Evolutionary conservation across 78 protist genomes (phyloP), one percentile per base, ranked within the genome.

Genomic region (Guillardia theta): DNA sequence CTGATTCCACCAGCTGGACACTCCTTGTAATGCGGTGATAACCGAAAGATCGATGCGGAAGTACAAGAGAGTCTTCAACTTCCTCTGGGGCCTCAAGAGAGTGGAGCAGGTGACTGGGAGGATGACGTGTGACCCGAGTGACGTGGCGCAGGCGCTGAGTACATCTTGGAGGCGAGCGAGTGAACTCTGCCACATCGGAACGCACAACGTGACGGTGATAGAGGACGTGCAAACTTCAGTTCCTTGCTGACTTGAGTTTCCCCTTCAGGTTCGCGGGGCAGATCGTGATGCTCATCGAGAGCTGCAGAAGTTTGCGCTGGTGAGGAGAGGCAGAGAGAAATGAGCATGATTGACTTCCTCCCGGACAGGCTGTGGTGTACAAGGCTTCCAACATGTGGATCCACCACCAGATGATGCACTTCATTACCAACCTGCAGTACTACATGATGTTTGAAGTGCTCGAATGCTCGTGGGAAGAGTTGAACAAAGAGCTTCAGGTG

Each of bases 361-460:
- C n/a, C n/a, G n/a, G n/a, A n/a, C n/a, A n/a, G n/a, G n/a, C 36
- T 4, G 41, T 70, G 9, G 83, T 33, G 45, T 70, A 70, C 83
- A 70, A 70, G 83, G 83, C 83, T 1, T 70, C 45, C 41, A 70
- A 70, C 41, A 12, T 70, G 41, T 15, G 22, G 8, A 24, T 43
- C 6, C 83, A 70, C 41, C 83, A 70, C 83, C 36, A 70, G 83
- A 70, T 70, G 83, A 70, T 70, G 83, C 83, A 70, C 83, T 70
- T 70, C 36, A 24, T 70, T 46, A 24, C 90, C 44, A 78, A 78
- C 50, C 45, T 78, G 90, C 90, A 78, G 90, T 78, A 78, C 90
- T 78, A 78, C 90, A 78, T 78, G 50, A 78, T 78, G 90, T 78
- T 78, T 36, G 90, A 78, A 30, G 90, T 78, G 50, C 90, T 78